A percentile compares a stretch with the other conserved stretches of the same genome.
Conservation (phyloP, 2,329 filamentous ascomycete species). For the Aspergillus neotritici region DNA sequence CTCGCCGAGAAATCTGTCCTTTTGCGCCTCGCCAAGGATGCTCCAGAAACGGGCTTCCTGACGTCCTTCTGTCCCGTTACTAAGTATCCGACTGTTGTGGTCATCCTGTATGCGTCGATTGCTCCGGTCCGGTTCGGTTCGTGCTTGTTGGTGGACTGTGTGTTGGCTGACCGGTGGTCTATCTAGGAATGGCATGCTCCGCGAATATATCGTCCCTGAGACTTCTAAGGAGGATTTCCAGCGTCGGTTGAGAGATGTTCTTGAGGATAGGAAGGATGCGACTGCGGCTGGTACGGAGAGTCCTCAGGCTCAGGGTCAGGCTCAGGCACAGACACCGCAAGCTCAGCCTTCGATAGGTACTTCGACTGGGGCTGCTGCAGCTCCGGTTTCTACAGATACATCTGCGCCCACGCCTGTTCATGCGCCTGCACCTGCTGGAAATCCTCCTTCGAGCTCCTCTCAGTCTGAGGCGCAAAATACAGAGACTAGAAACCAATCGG, state of each 20-base stretch:
- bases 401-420: slow-evolving; percentile 3
- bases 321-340: not conserved
- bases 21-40: slow-evolving; percentile 65
- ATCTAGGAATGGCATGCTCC: slow-evolving; percentile 65
- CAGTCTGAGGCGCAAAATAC: slow-evolving; percentile 5
- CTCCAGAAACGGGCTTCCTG: slow-evolving; percentile 74
- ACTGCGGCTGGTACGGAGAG: not conserved
- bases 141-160: not conserved
- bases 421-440: not conserved
- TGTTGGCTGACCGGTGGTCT: slow-evolving; percentile 14
- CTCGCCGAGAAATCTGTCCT: slow-evolving; percentile 61
- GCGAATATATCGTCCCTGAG: slow-evolving; percentile 67
- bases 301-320: not conserved
- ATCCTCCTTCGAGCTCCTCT: slow-evolving; percentile 12
- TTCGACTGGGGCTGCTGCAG: slow-evolving; percentile 4
- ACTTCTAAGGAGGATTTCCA: slow-evolving; percentile 62
- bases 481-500: not conserved
- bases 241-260: slow-evolving; percentile 46
- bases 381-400: slow-evolving; percentile 4
- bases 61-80: slow-evolving; percentile 76
- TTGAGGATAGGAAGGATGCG: slow-evolving; percentile 23
- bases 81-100: slow-evolving; percentile 68
- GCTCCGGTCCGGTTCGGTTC: not conserved
- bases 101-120: slow-evolving; percentile 59
- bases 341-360: not conserved